Conservation (phyloP, 805 yeast species). For the Lachancea lanzarotensis region DNA sequence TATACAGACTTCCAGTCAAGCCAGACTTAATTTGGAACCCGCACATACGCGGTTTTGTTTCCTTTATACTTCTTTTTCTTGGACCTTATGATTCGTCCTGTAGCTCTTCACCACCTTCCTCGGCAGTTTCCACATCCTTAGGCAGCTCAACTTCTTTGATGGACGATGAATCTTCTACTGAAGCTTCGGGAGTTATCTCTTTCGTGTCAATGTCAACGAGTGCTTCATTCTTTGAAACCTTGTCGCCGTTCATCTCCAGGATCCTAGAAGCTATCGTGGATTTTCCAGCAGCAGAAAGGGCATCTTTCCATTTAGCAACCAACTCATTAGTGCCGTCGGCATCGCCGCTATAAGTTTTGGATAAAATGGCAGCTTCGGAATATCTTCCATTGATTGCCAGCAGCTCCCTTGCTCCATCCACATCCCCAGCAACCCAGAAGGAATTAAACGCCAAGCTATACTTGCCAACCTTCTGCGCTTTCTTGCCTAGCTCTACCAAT, state of each 20-base stretch:
- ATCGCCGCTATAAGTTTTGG: slow-evolving; percentile 58
- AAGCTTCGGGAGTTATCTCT: slow-evolving; percentile 17
- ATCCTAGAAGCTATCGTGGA: slow-evolving; percentile 57
- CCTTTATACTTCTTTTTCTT: not conserved
- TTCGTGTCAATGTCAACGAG: slow-evolving; percentile 37
- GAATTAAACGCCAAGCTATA: slow-evolving; percentile 89
- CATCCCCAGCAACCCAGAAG: slow-evolving; percentile 78
- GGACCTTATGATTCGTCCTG: slow-evolving; percentile 10
- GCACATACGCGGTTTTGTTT: not conserved
- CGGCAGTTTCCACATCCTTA: slow-evolving; percentile 13
- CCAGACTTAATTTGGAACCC: not conserved
- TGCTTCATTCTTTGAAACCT: slow-evolving; percentile 25
- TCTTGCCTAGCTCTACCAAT: slow-evolving; percentile 55
- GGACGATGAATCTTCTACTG: slow-evolving; percentile 8
- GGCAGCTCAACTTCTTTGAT: slow-evolving; percentile 15
- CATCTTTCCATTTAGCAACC: slow-evolving; percentile 62
- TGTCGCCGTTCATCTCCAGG: slow-evolving; percentile 34
- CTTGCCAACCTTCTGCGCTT: slow-evolving; percentile 67
- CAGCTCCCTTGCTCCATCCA: slow-evolving; percentile 54
- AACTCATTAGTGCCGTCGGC: slow-evolving; percentile 39
- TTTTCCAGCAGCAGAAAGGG: slow-evolving; percentile 47
- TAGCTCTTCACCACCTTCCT: slow-evolving; percentile 15
- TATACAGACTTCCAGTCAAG: not conserved
- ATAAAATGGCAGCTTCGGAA: slow-evolving; percentile 81
- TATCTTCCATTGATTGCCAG: slow-evolving; percentile 61